These are phyloP conservation scores for Gentiana macrophylla DNA, from an alignment of 257 asterid genomes.

Conservation along the genomic window DNA sequence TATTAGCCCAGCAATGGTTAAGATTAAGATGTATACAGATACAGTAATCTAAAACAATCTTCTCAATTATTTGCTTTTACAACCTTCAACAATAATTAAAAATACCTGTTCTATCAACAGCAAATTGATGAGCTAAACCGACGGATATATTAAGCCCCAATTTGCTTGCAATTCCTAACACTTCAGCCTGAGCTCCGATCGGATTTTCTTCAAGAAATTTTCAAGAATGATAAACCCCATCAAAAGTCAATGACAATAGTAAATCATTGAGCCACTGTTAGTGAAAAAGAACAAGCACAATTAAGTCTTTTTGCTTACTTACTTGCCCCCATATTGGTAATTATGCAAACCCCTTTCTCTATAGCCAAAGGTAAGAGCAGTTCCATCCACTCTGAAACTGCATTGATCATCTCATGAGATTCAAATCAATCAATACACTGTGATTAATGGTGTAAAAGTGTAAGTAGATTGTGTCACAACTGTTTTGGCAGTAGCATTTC, in stretches of 20 bases:
- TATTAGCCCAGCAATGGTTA: too few species aligned
- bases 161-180: slow-evolving; percentile 48
- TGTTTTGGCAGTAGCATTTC: too few species aligned
- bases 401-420: neutral
- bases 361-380: slow-evolving; percentile 83
- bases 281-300: neutral
- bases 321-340: slow-evolving; percentile 99
- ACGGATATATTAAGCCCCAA: slow-evolving; percentile 53
- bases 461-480: too few species aligned
- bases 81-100: slow-evolving; percentile 5
- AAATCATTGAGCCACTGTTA: neutral
- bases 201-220: slow-evolving; percentile 51
- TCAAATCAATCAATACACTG: too few species aligned
- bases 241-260: slow-evolving; percentile 1
- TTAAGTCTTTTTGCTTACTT: slow-evolving; percentile 18
- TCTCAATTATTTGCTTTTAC: too few species aligned
- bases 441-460: too few species aligned
- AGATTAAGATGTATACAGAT: too few species aligned
- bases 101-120: slow-evolving; percentile 54
- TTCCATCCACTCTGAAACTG: slow-evolving; percentile 97
- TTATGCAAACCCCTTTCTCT: slow-evolving; percentile 70
- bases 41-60: too few species aligned
- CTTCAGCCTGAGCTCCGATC: slow-evolving; percentile 73
- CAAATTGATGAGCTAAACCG: slow-evolving; percentile 74
- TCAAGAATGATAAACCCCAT: slow-evolving; percentile 12